Base-by-base conservation (phyloP, 331 rosid species). In the Saraca asoca region DNA sequence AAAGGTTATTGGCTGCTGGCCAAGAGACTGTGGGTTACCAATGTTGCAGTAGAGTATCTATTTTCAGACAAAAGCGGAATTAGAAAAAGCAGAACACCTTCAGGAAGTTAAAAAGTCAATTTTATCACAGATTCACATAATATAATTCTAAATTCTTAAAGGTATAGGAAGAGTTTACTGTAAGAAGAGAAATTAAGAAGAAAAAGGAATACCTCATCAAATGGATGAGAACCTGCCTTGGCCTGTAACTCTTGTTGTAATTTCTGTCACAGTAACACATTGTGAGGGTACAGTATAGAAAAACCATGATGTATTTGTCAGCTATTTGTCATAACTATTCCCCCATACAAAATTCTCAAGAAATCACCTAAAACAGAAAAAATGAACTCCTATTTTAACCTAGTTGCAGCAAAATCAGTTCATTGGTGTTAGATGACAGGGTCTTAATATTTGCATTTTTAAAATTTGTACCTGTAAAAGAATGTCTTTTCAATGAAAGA, bases 21-120 rank as follows among this genome's bases (percentile, higher is more conserved):
- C 95, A 78, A 94, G 98, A 74, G 98, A 88, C 80, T 94, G 98
- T 55, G 98, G 98, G 77, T 94, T 94, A 73, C 98, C 98, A 37
- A 94, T 94, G 83, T 94, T 94, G 86, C 98, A 94, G 84, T 90
- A 94, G 42, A 94, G 76, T 62, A 94, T 88, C 98, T 94, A 74
- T 74, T 66, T 64, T 73, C 56, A 68, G 51, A 75, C 46, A 68
- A 72, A 6, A 33, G 24, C 61, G 17, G 38, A 51, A 20, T 71
- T 44, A 80, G 81, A 8, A 12, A 15, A 33, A 15, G 55, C 18
- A 51, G 38, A 52, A 51, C 19, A 35, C 12, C 12, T 17, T 37
- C 46, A 45, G n/a, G 29, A 39, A 49, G 64, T 41, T n/a, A 35
- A 19, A 51, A 20, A 5, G 29, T 7, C 5, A 43, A 48, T 17